Evolutionary conservation across 768 basidiomycete genomes (phyloP), one percentile per base, ranked within the genome.

Genomic region (Pholiota microspora): DNA sequence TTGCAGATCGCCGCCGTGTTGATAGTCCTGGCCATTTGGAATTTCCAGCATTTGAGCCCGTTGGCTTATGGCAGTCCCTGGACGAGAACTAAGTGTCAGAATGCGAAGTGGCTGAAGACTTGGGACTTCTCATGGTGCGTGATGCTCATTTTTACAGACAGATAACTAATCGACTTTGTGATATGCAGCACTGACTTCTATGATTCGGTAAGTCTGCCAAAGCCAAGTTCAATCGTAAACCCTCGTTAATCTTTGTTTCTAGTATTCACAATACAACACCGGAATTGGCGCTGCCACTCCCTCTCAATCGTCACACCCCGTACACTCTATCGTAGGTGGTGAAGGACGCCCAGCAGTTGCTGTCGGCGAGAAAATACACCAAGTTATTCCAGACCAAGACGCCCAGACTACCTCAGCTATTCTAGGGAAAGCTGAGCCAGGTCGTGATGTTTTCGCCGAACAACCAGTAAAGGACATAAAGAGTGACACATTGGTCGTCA

Each of bases 51-150:
- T 64, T 87, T 94, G 64, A 89, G 86, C 60, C 89, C 96, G 1
- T 67, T 98, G 42, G 75, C 81, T 0, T 98, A 99, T 66, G 97
- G 92, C 0, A 82, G 73, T 16, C 77, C 82, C 0, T 98, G 96
- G 97, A 98, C 96, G 29, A 91, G 79, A 72, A 66, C 63, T 7
- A 78, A 91, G 57, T 98, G 97, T 62, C 67, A 78, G 49, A 79
- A 73, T 35, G 85, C 92, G 0, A 86, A 84, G 65, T 95, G 93
- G 92, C 61, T 96, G 35, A 92, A 86, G 74, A 89, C 87, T 4
- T 99, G 97, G 97, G 97, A 99, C 71, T 98, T 98, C 68, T 81
- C 85, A 25, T 99, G 95, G 88, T 86, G 64, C 36, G 80, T 68
- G 15, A 24, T 15, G 10, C 1, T 32, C 9, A 40, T 15, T 47